phyloP scores from a whole-genome alignment of 2,329 filamentous ascomycete genomes.

The Neoscytalidium dimidiatum region DNA sequence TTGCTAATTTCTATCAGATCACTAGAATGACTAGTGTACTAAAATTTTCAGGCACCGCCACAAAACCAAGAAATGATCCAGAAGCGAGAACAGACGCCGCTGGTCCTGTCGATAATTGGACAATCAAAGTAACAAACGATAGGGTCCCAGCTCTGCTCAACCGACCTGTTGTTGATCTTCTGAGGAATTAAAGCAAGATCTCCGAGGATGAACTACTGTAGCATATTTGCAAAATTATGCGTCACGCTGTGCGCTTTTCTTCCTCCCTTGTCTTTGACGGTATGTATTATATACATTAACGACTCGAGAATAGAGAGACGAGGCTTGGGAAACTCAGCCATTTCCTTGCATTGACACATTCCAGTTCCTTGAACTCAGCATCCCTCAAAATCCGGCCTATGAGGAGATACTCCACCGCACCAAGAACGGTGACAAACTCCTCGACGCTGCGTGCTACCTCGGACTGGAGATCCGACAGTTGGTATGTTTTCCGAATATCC shows the following conservation, averaged over 20 bases:
- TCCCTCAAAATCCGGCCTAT: constrained; percentile 31
- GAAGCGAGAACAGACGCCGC: too few species aligned
- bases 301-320: too few species aligned
- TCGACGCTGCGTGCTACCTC: constrained; percentile 49
- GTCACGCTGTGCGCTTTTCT: too few species aligned
- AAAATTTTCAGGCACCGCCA: too few species aligned
- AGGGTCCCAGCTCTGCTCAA: not conserved
- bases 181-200: not conserved
- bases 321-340: constrained; percentile 30
- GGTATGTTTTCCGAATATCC: constrained; percentile 20
- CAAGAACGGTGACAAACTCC: constrained; percentile 35
- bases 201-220: not conserved
- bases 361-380: constrained; percentile 36
- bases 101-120: too few species aligned
- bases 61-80: too few species aligned
- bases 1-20: too few species aligned
- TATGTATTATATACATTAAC: too few species aligned
- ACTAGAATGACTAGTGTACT: too few species aligned
- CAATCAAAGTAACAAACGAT: too few species aligned
- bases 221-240: not conserved
- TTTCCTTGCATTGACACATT: constrained; percentile 40
- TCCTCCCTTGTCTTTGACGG: too few species aligned
- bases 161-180: not conserved
- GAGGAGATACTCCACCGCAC: constrained; percentile 34
- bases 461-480: constrained; percentile 49